Evolutionary conservation across 257 asterid species (phyloP).

Genomic region (Fraxinus quadrangulata): DNA sequence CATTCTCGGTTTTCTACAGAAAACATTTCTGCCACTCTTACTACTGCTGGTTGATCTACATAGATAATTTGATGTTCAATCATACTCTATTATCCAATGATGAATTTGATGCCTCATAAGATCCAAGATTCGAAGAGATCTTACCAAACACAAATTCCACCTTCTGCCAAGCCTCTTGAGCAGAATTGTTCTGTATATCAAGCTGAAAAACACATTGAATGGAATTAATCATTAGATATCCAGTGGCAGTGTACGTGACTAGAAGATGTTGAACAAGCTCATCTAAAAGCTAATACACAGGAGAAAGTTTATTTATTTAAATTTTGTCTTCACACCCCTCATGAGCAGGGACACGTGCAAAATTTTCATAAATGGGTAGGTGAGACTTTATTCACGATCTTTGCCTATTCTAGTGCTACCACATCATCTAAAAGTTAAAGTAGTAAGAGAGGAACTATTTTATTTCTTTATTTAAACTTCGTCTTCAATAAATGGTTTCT

Average conservation of each 20-base stretch:
- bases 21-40: not conserved
- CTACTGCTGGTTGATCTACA: not conserved
- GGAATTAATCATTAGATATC: not conserved
- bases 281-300: not conserved
- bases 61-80: not conserved
- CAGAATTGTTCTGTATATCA: constrained; percentile 78
- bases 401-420: not conserved
- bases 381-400: not conserved
- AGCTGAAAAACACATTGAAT: constrained; percentile 53
- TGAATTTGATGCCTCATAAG: not conserved
- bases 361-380: not conserved
- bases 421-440: not conserved
- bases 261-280: not conserved
- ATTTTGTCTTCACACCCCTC: not conserved
- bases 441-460: not conserved
- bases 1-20: not conserved
- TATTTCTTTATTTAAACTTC: not conserved
- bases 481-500: not conserved
- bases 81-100: not conserved
- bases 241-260: not conserved
- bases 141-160: constrained; percentile 89
- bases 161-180: constrained; percentile 82
- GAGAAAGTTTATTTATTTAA: not conserved
- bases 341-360: not conserved
- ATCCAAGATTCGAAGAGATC: constrained; percentile 29